These are phyloP conservation scores for Ophiocordyceps sinensis DNA, from an alignment of 2,329 filamentous ascomycete species.

Conservation along the genomic window DNA sequence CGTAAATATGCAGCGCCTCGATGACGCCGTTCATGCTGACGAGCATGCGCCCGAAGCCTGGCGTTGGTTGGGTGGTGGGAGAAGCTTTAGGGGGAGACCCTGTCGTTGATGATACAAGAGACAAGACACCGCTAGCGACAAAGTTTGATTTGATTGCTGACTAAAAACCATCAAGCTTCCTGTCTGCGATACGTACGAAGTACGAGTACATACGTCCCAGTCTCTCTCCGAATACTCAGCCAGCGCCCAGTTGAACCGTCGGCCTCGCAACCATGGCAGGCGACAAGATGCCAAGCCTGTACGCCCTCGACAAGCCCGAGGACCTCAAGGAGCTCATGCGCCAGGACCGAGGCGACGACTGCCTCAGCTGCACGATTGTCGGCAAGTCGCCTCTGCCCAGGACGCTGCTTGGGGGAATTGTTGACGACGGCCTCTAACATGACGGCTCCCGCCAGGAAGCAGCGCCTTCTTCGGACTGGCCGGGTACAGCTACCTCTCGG, in stretches of 20 bases:
- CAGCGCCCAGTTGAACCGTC: too few species aligned
- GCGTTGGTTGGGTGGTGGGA: conserved; percentile 5
- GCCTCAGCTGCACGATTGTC: conserved; percentile 54
- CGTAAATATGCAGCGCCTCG: conserved; percentile 92
- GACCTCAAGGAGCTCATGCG: conserved; percentile 43
- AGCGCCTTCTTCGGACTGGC: conserved; percentile 62
- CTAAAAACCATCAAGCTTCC: too few species aligned
- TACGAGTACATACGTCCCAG: too few species aligned
- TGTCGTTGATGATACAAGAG: not conserved
- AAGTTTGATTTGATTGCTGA: too few species aligned
- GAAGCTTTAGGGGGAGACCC: not conserved
- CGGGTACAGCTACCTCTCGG: conserved; percentile 64
- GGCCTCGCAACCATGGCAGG: conserved; percentile 13
- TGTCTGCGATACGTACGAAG: too few species aligned
- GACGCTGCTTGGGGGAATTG: too few species aligned
- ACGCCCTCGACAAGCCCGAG: conserved; percentile 44
- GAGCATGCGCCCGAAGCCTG: conserved; percentile 11
- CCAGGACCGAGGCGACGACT: conserved; percentile 47
- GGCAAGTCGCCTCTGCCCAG: conserved; percentile 33
- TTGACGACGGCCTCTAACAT: too few species aligned
- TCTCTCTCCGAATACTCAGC: too few species aligned
- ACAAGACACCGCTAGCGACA: too few species aligned
- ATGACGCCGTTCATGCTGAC: conserved; percentile 68
- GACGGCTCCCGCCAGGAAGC: conserved; percentile 37
- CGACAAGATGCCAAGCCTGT: conserved; percentile 32